Evolutionary conservation across 2,329 filamentous ascomycete species (phyloP), one percentile per base, ranked within the genome.

Genomic region (Raffaelea deltoideospora): DNA sequence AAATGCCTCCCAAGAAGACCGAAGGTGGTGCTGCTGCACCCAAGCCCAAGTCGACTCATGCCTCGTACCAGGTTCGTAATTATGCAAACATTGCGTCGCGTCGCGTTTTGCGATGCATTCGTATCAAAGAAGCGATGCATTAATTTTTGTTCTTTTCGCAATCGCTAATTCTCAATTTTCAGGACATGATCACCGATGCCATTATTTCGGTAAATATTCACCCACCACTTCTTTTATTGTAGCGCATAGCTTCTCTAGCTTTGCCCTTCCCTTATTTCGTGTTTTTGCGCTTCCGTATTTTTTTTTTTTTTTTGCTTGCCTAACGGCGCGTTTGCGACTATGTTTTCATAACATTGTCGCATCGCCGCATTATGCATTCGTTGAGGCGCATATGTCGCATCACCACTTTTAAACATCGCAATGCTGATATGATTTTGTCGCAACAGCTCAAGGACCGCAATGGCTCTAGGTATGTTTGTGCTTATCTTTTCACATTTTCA

Each of bases 161-260:
- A n/a, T n/a, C n/a, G n/a, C n/a, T n/a, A n/a, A n/a, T n/a, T n/a
- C n/a, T n/a, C n/a, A n/a, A n/a, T n/a, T n/a, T n/a, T n/a, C 42
- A 75, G 70, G 69, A 72, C 51, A 75, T 75, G 70, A 75, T 75
- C 52, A 70, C 63, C 37, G 69, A 75, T 53, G 70, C 68, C 37
- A 75, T 75, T 52, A 55, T 72, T 52, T 62, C 65, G 57, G 70
- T 75, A 73, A 55, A 63, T 66, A 49, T 44, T 41, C 42, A 45
- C 33, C 11, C 34, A 34, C n/a, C 4, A 35, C 28, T 28, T 28
- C 17, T 10, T 18, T 13, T 15, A 13, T 17, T 17, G 34, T 17
- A 22, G 29, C 19, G 31, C 24, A 30, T 21, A 20, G 3, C 14
- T 7, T 31, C 8, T 26, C 23, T 26, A 13, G 14, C 9, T 23